Base-by-base conservation (phyloP, 1,284 basidiomycete genomes). In the Uromyces viciae-fabae region DNA sequence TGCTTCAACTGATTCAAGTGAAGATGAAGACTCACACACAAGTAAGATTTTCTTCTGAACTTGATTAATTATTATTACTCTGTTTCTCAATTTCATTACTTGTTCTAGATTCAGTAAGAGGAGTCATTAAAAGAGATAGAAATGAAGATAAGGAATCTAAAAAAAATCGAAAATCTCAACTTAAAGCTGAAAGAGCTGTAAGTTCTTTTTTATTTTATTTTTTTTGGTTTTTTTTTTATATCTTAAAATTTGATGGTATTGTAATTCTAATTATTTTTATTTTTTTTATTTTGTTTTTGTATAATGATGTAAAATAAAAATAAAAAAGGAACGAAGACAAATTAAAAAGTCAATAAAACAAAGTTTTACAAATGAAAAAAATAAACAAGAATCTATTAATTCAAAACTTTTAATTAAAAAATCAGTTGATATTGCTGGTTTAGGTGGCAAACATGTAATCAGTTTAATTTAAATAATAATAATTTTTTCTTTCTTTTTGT, bases 131-230 rank as follows among this genome's bases (percentile, higher is more conserved):
- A n/a, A 89, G 95, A 33, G 88, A 91, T 0, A 91, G 91, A 82
- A 89, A 91, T 82, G 97, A 99, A 87, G 89, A 91, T 2, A 90
- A 90, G 80, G 94, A 95, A 83, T 94, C 93, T 64, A 94, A 94
- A 86, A 94, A 91, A 84, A 90, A 91, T 0, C 90, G 97, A 28
- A 99, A 99, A 86, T 88, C 90, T n/a, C 91, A 91, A 0, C 90
- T 94, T 49, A 99, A 98, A 86, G 89, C 89, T 9, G 92, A 94
- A 83, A 90, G 92, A 82, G 91, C 92, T 83, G 87, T 88, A 49
- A 82, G 86, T 83, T 25, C 33, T n/a, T 38, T 31, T 28, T 58
- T 31, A 8, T 56, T 56, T 56, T 56, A n/a, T n/a, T 56, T 56
- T 56, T 56, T 56, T n/a, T 22, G 54, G 7, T 56, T 19, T 9